These are phyloP conservation scores for Panicum miliaceum DNA, from an alignment of 176 grass and related monocot species.

Conservation along the genomic window DNA sequence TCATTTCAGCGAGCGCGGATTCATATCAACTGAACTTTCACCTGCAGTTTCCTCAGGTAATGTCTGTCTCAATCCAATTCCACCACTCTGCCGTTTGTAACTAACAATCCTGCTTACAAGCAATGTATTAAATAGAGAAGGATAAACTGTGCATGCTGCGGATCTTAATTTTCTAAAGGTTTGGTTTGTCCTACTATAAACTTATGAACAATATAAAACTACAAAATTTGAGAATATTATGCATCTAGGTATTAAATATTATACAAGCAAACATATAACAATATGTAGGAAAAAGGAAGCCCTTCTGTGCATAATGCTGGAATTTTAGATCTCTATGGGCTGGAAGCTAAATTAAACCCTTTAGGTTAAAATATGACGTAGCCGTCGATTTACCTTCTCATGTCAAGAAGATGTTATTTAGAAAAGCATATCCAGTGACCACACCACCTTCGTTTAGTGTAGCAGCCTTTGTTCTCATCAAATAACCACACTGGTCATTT, in stretches of 20 bases:
- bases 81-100: not conserved
- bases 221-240: not conserved
- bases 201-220: not conserved
- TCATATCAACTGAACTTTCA: not conserved
- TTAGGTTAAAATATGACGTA: not conserved
- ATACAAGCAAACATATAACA: not conserved
- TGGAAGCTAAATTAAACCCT: not conserved
- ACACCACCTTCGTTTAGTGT: constrained; percentile 79
- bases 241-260: not conserved
- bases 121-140: not conserved
- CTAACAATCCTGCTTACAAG: not conserved
- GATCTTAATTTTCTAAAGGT: not conserved
- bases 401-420: constrained; percentile 64
- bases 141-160: not conserved
- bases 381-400: constrained; percentile 47
- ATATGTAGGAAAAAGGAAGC: not conserved
- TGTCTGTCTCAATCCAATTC: not conserved
- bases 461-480: constrained; percentile 66
- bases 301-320: not conserved
- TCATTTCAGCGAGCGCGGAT: not conserved
- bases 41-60: not conserved
- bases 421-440: constrained; percentile 64
- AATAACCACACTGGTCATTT: constrained; percentile 64
- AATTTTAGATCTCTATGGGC: not conserved
- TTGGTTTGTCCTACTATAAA: not conserved